A percentile compares a stretch with the other conserved stretches of the same genome.
phyloP scores from a whole-genome alignment of 2,329 filamentous ascomycete species.

The Teratosphaeria zuluensis region DNA sequence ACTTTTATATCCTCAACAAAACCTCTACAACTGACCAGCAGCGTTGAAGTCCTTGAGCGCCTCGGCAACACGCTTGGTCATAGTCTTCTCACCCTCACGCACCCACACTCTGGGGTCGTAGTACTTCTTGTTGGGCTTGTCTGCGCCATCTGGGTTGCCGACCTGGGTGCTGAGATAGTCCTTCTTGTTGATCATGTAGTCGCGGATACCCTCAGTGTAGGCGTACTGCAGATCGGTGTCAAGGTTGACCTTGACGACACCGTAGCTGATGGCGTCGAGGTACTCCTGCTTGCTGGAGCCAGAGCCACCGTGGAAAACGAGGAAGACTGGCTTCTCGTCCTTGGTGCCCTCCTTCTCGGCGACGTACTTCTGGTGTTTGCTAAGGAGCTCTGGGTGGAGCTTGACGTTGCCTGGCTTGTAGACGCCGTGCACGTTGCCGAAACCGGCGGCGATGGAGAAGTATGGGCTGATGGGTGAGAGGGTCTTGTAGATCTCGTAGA shows the following conservation, averaged over 20 bases:
- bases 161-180: slow-evolving; percentile 82
- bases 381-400: slow-evolving; percentile 88
- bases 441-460: slow-evolving; percentile 96
- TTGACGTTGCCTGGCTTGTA: slow-evolving; percentile 98
- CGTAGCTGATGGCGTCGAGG: slow-evolving; percentile 76
- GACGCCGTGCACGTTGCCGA: slow-evolving; percentile 98
- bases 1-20: background rate
- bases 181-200: slow-evolving; percentile 90
- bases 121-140: slow-evolving; percentile 98
- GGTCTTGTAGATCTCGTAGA: slow-evolving; percentile 81
- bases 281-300: slow-evolving; percentile 88
- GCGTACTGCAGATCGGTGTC: slow-evolving; percentile 97
- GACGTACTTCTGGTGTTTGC: slow-evolving; percentile 92
- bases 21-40: slow-evolving; percentile 58
- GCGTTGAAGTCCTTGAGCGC: slow-evolving; percentile 91
- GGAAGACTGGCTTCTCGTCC: slow-evolving; percentile 88
- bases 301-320: slow-evolving; percentile 98
- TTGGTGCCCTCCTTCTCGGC: slow-evolving; percentile 63
- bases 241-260: slow-evolving; percentile 98
- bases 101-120: slow-evolving; percentile 84
- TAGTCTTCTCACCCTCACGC: slow-evolving; percentile 93
- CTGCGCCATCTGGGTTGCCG: slow-evolving; percentile 87
- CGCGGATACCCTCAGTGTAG: slow-evolving; percentile 84
- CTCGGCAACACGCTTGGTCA: slow-evolving; percentile 68
- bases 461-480: slow-evolving; percentile 80